Evolutionary conservation across 2,329 filamentous ascomycete genomes (phyloP).

Genomic region (Thelonectria discophora): DNA sequence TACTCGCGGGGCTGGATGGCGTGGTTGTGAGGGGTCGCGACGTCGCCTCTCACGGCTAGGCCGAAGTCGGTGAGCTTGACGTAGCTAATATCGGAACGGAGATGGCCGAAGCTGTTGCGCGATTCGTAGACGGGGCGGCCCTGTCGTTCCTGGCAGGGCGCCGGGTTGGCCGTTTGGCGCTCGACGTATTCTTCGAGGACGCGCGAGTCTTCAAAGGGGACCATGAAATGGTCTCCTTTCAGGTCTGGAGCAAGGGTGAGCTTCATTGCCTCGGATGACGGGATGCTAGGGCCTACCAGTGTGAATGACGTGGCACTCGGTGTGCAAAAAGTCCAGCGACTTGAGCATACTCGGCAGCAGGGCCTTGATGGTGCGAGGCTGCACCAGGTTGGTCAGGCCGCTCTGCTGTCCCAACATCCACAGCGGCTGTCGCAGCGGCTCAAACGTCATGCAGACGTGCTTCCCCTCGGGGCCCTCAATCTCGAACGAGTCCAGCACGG

Average conservation of each 20-base stretch:
- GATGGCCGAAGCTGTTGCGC: constrained; percentile 35
- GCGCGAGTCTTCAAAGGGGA: constrained; percentile 37
- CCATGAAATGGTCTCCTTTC: constrained; percentile 40
- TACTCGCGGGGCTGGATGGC: constrained; percentile 44
- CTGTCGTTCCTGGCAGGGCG: constrained; percentile 33
- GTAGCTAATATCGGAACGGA: constrained; percentile 36
- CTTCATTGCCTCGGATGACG: fast-evolving
- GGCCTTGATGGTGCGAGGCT: constrained; percentile 36
- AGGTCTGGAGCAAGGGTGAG: constrained; percentile 32
- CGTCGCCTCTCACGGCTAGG: constrained; percentile 38
- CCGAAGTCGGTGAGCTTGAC: constrained; percentile 45
- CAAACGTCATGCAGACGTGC: constrained; percentile 38
- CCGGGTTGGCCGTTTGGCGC: constrained; percentile 38
- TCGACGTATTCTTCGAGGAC: constrained; percentile 38
- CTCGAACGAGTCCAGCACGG: constrained; percentile 38
- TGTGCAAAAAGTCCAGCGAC: constrained; percentile 53
- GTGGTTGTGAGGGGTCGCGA: constrained; percentile 32
- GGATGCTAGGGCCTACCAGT: constrained; percentile 45
- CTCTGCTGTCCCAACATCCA: constrained; percentile 41
- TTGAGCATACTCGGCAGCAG: constrained; percentile 48
- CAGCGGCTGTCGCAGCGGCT: constrained; percentile 39
- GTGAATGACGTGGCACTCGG: constrained; percentile 51
- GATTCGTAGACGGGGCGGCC: constrained; percentile 39
- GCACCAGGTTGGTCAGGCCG: constrained; percentile 28
- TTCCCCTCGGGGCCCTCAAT: constrained; percentile 31